Percentiles rank a stretch among this genome's conserved stretches.
Evolutionary conservation across 2,329 filamentous ascomycete genomes (phyloP).

Genomic region (Boeremia exigua): DNA sequence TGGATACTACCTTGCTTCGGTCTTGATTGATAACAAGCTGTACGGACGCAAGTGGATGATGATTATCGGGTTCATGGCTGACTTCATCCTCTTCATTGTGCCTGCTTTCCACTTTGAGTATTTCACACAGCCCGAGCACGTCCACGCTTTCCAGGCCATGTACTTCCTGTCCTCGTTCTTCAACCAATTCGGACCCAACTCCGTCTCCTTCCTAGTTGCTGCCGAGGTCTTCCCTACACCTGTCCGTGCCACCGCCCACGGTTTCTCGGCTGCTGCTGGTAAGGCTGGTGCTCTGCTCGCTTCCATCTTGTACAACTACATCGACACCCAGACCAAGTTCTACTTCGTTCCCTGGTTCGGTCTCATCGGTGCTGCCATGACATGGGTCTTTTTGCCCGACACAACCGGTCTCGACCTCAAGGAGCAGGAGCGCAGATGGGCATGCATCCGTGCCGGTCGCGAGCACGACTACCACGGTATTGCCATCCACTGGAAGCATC

Average conservation of each 20-base stretch:
- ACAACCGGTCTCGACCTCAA: constrained; percentile 96
- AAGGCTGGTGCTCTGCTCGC: constrained; percentile 89
- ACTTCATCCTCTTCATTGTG: constrained; percentile 91
- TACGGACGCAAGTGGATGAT: constrained; percentile 98
- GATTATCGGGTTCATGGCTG: constrained; percentile 89
- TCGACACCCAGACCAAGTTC: constrained; percentile 82
- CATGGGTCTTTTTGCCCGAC: constrained; percentile 87
- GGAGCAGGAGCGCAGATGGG: constrained; percentile 95
- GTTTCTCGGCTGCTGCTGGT: constrained; percentile 88
- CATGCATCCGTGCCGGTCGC: constrained; percentile 79
- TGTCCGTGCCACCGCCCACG: constrained; percentile 90
- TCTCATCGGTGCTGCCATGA: constrained; percentile 82
- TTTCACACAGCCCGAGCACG: constrained; percentile 73
- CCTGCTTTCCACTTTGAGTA: constrained; percentile 88
- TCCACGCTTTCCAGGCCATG: constrained; percentile 95
- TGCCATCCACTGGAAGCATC: constrained; percentile 85
- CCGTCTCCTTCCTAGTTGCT: constrained; percentile 93
- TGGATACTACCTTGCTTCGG: constrained; percentile 88
- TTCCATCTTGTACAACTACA: constrained; percentile 93
- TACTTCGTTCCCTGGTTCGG: constrained; percentile 96
- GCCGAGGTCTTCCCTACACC: constrained; percentile 97
- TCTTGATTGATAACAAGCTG: constrained; percentile 93
- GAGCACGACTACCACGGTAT: constrained; percentile 89
- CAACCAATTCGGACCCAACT: constrained; percentile 98
- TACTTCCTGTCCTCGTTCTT: constrained; percentile 98